Evolutionary conservation across 441 rosid species (phyloP).

Genomic region (Pelargonium myrrhifolium): DNA sequence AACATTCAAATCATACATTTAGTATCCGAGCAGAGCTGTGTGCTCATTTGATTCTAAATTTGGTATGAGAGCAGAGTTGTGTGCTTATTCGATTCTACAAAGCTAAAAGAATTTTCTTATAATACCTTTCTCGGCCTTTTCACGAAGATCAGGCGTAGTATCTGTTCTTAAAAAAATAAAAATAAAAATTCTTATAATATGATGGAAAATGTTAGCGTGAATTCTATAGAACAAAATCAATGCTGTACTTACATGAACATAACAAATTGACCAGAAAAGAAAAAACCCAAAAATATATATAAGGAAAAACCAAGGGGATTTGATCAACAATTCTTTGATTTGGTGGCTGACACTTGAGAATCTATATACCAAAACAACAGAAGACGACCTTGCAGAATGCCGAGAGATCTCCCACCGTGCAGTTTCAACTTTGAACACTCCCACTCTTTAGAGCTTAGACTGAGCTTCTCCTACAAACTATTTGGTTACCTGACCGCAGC

Average conservation of each 20-base stretch:
- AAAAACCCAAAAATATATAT: conserved; percentile 13
- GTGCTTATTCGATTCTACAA: too few relatives aligned
- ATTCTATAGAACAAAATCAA: conserved; percentile 21
- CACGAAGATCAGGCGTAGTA: too few relatives aligned
- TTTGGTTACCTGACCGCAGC: conserved; percentile 29
- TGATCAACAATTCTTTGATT: conserved; percentile 38
- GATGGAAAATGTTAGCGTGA: conserved; percentile 15
- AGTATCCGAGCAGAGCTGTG: too few relatives aligned
- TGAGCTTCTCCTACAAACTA: conserved; percentile 25
- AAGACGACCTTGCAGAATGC: conserved; percentile 13
- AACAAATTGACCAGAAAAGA: conserved; percentile 19
- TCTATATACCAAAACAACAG: conserved; percentile 27
- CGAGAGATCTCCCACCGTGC: conserved; percentile 14
- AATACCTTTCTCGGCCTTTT: too few relatives aligned
- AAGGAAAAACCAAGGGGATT: conserved; percentile 13
- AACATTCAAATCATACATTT: too few relatives aligned
- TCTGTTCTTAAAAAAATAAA: too few relatives aligned
- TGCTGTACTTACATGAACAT: conserved; percentile 26
- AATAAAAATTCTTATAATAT: conserved; percentile 11
- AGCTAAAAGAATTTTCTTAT: too few relatives aligned
- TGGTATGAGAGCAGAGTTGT: too few relatives aligned
- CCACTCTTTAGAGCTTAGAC: conserved; percentile 21
- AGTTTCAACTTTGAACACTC: conserved; percentile 28
- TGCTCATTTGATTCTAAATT: too few relatives aligned
- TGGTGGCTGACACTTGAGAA: conserved; percentile 21